Base-by-base conservation (phyloP, 2,329 filamentous ascomycete species). In the Akanthomyces lecanii region DNA sequence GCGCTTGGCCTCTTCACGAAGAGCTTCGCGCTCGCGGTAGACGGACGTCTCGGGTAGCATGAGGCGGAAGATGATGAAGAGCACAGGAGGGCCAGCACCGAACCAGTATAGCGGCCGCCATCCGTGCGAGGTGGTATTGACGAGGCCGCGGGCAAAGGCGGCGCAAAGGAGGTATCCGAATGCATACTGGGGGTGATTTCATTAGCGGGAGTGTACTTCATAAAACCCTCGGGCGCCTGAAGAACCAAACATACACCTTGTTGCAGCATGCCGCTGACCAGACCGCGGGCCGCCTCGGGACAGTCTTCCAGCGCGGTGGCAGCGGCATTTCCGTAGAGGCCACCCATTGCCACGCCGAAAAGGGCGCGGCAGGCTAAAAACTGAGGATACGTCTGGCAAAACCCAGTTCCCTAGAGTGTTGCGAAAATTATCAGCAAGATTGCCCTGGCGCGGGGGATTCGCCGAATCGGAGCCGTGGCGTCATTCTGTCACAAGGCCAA, bases 51-150 rank as follows among this genome's bases (percentile, higher is more conserved):
- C 92, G 6, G 90, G 89, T 1, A 97, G 81, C 72, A 83, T 85
- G 25, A 94, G 78, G 40, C 92, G 88, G 80, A 90, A 92, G 61
- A 86, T 70, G 71, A 96, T 96, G 75, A 96, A 89, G 38, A 96
- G 74, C 2, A 92, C 82, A 0, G 92, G 92, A 0, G 91, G 90
- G 44, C 88, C 84, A 6, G 92, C 91, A 14, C 88, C 92, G 73
- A 96, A 96, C 92, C 92, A 97, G 79, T 88, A 96, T 0, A 96
- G 79, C 0, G 92, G 91, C 8, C 92, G 82, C 92, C 92, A 97
- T 59, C 83, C 87, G 71, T 96, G 88, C 1, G 85, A 74, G 0
- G 91, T 94, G 1, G 91, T 95, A 73, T 90, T 78, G 56, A 93
- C 85, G 7, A 95, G 82, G 5, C 81, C 91, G 8, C 86, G 79